Evolutionary conservation across 352 stramenopile genomes (phyloP).

Genomic region (Poterioochromonas sp.): DNA sequence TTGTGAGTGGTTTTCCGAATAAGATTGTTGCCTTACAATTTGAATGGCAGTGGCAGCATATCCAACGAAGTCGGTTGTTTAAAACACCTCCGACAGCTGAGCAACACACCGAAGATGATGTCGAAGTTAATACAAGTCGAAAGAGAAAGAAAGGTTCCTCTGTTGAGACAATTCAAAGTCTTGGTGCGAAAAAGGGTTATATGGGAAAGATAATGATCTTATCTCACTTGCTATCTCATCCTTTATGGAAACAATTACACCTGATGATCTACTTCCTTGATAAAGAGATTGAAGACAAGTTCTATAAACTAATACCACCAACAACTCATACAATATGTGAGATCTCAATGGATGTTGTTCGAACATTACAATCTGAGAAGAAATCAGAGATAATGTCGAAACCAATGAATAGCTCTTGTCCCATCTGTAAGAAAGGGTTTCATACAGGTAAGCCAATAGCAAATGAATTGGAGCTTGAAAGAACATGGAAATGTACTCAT

Average conservation of each 20-base stretch:
- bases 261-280: not conserved
- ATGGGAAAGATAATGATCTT: not conserved
- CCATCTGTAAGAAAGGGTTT: not conserved
- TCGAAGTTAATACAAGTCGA: not conserved
- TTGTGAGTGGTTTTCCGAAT: slow-evolving; percentile 57
- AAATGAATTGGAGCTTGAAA: not conserved
- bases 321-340: not conserved
- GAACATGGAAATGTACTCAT: not conserved
- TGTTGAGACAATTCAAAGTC: too few species aligned
- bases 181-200: too few species aligned
- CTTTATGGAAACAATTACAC: not conserved
- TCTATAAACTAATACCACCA: not conserved
- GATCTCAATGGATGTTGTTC: not conserved
- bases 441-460: too few species aligned
- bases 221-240: not conserved
- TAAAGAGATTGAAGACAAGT: not conserved
- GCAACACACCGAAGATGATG: not conserved
- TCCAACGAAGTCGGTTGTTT: slow-evolving; percentile 47
- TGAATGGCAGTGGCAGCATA: slow-evolving; percentile 65
- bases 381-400: not conserved
- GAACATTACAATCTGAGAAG: not conserved
- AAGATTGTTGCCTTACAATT: slow-evolving; percentile 62
- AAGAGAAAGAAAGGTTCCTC: too few species aligned
- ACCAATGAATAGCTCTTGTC: not conserved
- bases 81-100: not conserved